Conservation (phyloP, 371 early-diverging fungal species). For the Syncephalastrum monosporum region DNA sequence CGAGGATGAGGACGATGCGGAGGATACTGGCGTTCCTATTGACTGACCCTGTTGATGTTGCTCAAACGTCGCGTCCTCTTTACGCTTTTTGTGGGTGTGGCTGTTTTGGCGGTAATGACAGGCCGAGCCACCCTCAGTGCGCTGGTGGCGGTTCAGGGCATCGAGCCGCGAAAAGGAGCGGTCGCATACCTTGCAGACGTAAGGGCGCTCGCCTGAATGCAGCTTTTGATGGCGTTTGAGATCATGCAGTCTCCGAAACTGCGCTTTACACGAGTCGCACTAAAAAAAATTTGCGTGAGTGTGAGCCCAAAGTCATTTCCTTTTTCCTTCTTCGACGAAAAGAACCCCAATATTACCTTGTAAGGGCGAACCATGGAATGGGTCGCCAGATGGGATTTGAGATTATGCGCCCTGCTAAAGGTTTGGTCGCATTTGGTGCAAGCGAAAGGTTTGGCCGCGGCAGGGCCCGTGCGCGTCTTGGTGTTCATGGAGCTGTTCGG, state of each 20-base stretch:
- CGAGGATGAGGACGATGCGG: not conserved
- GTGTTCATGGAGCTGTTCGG: too few species aligned
- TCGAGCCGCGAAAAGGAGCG: conserved; percentile 69
- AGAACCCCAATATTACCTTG: conserved; percentile 28
- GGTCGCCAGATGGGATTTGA: conserved; percentile 46
- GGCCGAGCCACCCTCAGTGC: conserved; percentile 54
- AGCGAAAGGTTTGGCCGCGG: conserved; percentile 23
- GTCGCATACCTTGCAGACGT: conserved; percentile 53
- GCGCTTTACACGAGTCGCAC: conserved; percentile 39
- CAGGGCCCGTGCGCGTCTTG: conserved; percentile 7
- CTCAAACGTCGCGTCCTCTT: conserved; percentile 1
- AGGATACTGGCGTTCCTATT: not conserved
- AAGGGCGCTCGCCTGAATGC: conserved; percentile 65
- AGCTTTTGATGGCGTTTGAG: conserved; percentile 62
- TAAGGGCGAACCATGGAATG: conserved; percentile 44
- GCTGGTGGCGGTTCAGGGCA: conserved; percentile 68
- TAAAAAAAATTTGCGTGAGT: conserved; percentile 11
- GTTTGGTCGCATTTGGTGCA: conserved; percentile 39
- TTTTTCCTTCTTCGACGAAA: conserved; percentile 5
- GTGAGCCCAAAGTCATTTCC: too few species aligned
- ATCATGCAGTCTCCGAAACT: conserved; percentile 60
- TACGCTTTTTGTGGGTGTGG: not conserved
- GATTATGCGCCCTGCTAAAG: conserved; percentile 43
- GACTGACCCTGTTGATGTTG: conserved; percentile 5
- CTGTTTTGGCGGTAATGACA: conserved; percentile 12